Percentiles rank a stretch among this genome's conserved stretches.
phyloP scores from a whole-genome alignment of 306 rosid genomes.

The Astragalus membranaceus region DNA sequence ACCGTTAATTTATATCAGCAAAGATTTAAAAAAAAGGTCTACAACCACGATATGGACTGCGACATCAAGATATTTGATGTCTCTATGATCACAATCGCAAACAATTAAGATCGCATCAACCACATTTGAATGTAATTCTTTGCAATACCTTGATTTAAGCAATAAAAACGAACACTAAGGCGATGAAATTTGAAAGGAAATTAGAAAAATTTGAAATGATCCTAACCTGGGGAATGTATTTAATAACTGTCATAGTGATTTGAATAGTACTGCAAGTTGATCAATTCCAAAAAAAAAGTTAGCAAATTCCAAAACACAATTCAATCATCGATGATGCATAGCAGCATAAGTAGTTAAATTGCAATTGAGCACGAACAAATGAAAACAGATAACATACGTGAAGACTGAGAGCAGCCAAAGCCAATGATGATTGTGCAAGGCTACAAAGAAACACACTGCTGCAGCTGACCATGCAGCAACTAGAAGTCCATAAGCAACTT shows the following conservation, averaged over 20 bases:
- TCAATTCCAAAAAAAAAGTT: conserved; percentile 1
- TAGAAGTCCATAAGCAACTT: conserved; percentile 42
- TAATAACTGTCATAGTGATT: conserved; percentile 70
- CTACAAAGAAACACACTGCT: conserved; percentile 63
- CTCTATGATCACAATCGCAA: too few relatives aligned
- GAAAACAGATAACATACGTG: conserved; percentile 36
- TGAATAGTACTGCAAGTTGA: conserved; percentile 71
- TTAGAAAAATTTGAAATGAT: background rate
- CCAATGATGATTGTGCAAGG: conserved; percentile 69
- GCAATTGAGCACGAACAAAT: background rate
- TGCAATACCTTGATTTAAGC: too few relatives aligned
- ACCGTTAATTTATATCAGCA: too few relatives aligned
- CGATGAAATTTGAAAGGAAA: background rate
- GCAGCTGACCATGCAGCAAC: conserved; percentile 58
- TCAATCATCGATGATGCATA: background rate
- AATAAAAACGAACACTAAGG: too few relatives aligned
- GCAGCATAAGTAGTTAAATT: background rate
- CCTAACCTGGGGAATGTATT: conserved; percentile 90
- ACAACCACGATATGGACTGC: too few relatives aligned
- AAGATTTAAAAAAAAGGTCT: too few relatives aligned
- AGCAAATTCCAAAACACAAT: background rate
- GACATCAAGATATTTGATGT: too few relatives aligned
- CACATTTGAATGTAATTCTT: too few relatives aligned
- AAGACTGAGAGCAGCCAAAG: conserved; percentile 80
- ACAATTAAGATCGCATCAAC: too few relatives aligned